A percentile compares a stretch with the other conserved stretches of the same genome.
Evolutionary conservation across 495 filamentous ascomycete species (phyloP).

Genomic region (Cetradonia linearis): DNA sequence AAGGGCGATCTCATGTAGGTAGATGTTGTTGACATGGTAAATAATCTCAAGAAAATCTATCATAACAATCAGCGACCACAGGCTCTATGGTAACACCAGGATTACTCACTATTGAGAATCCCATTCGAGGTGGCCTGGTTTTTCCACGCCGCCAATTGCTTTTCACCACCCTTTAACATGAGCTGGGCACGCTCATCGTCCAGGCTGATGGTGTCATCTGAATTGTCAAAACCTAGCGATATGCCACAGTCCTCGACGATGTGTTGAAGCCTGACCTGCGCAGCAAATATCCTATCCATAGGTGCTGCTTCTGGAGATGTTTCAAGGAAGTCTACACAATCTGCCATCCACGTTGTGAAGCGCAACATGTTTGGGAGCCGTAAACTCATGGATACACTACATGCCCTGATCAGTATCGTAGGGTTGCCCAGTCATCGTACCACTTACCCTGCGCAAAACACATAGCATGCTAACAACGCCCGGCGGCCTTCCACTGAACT

Average conservation of each 20-base stretch:
- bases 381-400: conserved; percentile 60
- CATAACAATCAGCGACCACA: conserved; percentile 2
- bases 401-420: conserved; percentile 18
- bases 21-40: conserved; percentile 28
- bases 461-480: conserved; percentile 63
- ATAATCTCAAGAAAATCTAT: conserved; percentile 17
- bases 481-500: conserved; percentile 53
- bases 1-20: conserved; percentile 32
- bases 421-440: background rate
- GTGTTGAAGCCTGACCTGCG: conserved; percentile 28
- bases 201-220: conserved; percentile 26
- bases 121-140: conserved; percentile 17
- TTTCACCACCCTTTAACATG: conserved; percentile 29
- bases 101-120: conserved; percentile 22
- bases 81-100: too few species aligned
- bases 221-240: conserved; percentile 30
- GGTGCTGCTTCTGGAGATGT: conserved; percentile 54
- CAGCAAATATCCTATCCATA: conserved; percentile 43
- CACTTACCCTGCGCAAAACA: conserved; percentile 38
- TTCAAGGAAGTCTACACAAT: conserved; percentile 60
- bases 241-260: conserved; percentile 31
- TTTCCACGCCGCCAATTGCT: conserved; percentile 27
- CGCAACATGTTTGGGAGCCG: conserved; percentile 64
- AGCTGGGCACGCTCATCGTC: conserved; percentile 29
- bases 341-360: conserved; percentile 65